A percentile compares a stretch with the other conserved stretches of the same genome.
Evolutionary conservation across 2,329 filamentous ascomycete species (phyloP).

Genomic region (Epichloe gansuensis): DNA sequence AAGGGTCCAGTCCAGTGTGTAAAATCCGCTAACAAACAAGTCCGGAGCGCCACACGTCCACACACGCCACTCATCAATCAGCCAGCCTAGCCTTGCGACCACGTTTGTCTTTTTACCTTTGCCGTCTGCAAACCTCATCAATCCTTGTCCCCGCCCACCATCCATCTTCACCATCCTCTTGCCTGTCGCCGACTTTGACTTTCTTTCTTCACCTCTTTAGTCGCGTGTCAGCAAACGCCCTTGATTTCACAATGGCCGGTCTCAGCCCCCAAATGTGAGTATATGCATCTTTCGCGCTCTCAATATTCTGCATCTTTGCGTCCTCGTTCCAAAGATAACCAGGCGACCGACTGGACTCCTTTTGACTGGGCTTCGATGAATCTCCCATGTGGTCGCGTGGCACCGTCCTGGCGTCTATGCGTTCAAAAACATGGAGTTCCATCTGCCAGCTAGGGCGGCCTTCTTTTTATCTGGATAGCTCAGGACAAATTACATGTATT

Average conservation of each 20-base stretch:
- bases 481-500: neutral
- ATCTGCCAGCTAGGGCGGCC: neutral
- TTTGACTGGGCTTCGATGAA: neutral
- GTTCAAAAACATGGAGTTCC: neutral
- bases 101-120: neutral
- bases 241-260: constrained; percentile 39
- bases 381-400: neutral
- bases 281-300: neutral
- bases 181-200: neutral
- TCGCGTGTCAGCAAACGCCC: neutral
- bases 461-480: neutral
- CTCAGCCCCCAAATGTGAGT: constrained; percentile 54
- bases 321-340: neutral
- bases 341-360: neutral
- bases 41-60: neutral
- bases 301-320: neutral
- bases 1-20: neutral
- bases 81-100: neutral
- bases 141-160: neutral
- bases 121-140: neutral
- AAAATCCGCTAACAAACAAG: too few relatives aligned
- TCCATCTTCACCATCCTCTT: neutral
- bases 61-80: neutral
- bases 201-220: constrained; percentile 1
- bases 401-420: neutral